phyloP scores from a whole-genome alignment of 2,329 filamentous ascomycete genomes.

The Didymella sp. region DNA sequence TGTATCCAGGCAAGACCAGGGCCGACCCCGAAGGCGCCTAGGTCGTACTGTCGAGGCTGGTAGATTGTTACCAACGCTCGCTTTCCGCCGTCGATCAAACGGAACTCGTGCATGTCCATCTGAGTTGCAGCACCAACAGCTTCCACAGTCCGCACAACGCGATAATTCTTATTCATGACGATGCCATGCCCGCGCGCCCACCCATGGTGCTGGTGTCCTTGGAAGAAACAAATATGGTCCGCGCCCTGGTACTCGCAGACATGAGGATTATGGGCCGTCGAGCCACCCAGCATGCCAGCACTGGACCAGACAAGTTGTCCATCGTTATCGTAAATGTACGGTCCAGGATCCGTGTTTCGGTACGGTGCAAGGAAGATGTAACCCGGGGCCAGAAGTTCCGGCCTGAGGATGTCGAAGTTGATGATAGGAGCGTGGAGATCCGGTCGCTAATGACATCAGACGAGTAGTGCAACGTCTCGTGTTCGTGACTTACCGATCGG shows the following conservation, averaged over 20 bases:
- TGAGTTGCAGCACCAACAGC: constrained; percentile 12
- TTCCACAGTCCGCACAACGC: constrained; percentile 6
- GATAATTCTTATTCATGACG: constrained; percentile 9
- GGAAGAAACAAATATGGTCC: constrained; percentile 18
- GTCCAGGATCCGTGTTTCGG: constrained; percentile 13
- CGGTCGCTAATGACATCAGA: constrained; percentile 17
- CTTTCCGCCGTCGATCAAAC: constrained; percentile 12
- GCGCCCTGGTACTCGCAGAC: constrained; percentile 16
- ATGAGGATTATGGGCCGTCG: constrained; percentile 14
- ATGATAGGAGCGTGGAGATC: constrained; percentile 17
- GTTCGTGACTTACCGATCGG: constrained; percentile 10
- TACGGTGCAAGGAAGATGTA: constrained; percentile 17
- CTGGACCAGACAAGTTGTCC: constrained; percentile 10
- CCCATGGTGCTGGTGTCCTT: constrained; percentile 14
- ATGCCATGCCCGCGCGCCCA: constrained; percentile 15
- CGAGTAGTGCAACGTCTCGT: background rate
- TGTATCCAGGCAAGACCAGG: constrained; percentile 49
- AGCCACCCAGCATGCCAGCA: constrained; percentile 14
- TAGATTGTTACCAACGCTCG: constrained; percentile 42
- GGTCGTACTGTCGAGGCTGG: constrained; percentile 36
- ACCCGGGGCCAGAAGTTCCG: constrained; percentile 12
- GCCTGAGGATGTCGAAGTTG: constrained; percentile 15
- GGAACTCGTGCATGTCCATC: constrained; percentile 17
- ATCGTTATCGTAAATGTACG: constrained; percentile 14
- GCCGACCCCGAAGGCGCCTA: constrained; percentile 44